A percentile compares a stretch with the other conserved stretches of the same genome.
Evolutionary conservation across 2,329 filamentous ascomycete species (phyloP).

Genomic region (Phialophora verrucosa): DNA sequence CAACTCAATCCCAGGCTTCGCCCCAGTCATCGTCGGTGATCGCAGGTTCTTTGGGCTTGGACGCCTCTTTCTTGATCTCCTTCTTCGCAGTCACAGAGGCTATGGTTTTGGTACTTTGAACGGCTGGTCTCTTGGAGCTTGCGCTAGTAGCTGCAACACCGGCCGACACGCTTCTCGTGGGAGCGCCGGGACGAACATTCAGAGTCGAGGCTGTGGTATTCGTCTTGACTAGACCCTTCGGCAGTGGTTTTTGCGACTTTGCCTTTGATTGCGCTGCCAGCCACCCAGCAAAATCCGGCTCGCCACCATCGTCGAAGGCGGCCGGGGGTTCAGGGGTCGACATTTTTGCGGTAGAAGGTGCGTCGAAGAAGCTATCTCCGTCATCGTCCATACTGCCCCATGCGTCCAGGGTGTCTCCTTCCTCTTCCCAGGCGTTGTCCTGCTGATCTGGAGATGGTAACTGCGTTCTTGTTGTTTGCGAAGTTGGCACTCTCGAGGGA

Average conservation of each 20-base stretch:
- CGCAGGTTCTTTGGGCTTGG: constrained; percentile 32
- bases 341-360: constrained; percentile 42
- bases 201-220: constrained; percentile 44
- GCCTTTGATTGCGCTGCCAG: constrained; percentile 81
- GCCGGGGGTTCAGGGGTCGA: constrained; percentile 44
- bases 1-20: constrained; percentile 53
- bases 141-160: constrained; percentile 40
- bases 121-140: constrained; percentile 45
- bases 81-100: constrained; percentile 59
- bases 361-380: constrained; percentile 56
- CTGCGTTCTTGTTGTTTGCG: constrained; percentile 24
- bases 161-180: constrained; percentile 48
- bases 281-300: constrained; percentile 97
- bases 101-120: constrained; percentile 52
- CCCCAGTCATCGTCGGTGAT: constrained; percentile 54
- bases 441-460: constrained; percentile 42
- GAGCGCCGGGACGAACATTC: constrained; percentile 42
- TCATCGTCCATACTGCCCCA: constrained; percentile 74
- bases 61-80: constrained; percentile 63
- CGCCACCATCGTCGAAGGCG: constrained; percentile 77
- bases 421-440: constrained; percentile 63
- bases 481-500: constrained; percentile 7
- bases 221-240: constrained; percentile 79
- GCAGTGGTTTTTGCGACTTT: constrained; percentile 74
- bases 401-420: constrained; percentile 68